phyloP scores from a whole-genome alignment of 305 asterid species.

The Fraxinus baroniana region DNA sequence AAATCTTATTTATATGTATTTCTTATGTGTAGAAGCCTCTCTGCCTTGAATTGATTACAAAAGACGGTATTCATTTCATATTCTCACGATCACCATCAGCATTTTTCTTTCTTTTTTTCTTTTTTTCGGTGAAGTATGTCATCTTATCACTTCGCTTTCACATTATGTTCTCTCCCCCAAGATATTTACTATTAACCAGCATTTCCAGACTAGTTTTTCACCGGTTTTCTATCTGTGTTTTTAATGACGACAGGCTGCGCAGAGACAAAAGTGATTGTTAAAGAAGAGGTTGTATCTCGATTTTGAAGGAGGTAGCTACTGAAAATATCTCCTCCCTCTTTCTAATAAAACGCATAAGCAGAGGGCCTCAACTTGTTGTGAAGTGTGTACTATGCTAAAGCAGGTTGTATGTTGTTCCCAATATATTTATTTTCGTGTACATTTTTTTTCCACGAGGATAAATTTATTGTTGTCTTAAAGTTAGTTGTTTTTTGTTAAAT shows the following conservation, averaged over 20 bases:
- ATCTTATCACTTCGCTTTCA: background rate
- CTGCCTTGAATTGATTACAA: background rate
- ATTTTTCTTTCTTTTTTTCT: background rate
- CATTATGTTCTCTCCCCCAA: background rate
- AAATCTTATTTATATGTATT: background rate
- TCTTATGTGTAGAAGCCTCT: background rate
- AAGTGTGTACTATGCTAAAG: too few relatives aligned
- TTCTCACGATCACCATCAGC: background rate
- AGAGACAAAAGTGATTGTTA: conserved; percentile 33
- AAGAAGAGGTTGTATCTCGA: background rate
- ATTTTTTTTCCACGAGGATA: too few relatives aligned
- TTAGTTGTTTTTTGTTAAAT: too few relatives aligned
- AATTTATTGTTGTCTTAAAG: too few relatives aligned
- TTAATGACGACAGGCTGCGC: conserved; percentile 33
- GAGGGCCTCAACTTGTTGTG: background rate
- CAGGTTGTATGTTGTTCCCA: too few relatives aligned
- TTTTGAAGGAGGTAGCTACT: conserved; percentile 8
- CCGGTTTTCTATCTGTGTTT: background rate
- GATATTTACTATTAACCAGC: background rate
- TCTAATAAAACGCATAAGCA: background rate
- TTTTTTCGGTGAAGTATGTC: too few relatives aligned
- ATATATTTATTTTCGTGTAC: too few relatives aligned
- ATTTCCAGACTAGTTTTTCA: background rate
- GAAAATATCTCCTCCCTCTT: too few relatives aligned
- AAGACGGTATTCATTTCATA: background rate